phyloP scores from a whole-genome alignment of 2,329 filamentous ascomycete species.

The Microsporum audouinii region DNA sequence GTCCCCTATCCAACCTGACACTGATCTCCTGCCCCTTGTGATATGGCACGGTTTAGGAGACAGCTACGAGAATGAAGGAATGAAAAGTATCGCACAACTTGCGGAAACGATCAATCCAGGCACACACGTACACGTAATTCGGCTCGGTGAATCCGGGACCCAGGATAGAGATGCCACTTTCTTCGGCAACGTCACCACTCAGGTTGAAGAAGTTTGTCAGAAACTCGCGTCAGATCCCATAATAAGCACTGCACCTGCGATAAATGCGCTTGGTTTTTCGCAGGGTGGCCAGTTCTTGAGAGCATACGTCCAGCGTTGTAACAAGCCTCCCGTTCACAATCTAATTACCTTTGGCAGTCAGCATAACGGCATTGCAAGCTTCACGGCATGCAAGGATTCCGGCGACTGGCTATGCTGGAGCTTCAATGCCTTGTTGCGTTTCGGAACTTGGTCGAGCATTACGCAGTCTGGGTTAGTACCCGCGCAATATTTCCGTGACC shows the following conservation, averaged over 20 bases:
- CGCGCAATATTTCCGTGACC: constrained; percentile 85
- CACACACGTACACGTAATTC: constrained; percentile 72
- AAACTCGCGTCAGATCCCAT: constrained; percentile 65
- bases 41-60: constrained; percentile 82
- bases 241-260: constrained; percentile 65
- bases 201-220: constrained; percentile 66
- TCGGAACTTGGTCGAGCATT: constrained; percentile 67
- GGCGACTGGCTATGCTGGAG: constrained; percentile 71
- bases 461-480: constrained; percentile 76
- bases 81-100: constrained; percentile 59
- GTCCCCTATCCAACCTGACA: not conserved
- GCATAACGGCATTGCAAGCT: constrained; percentile 82
- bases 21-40: constrained; percentile 62
- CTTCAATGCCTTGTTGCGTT: constrained; percentile 64
- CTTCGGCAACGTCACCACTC: constrained; percentile 74
- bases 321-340: constrained; percentile 58
- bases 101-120: constrained; percentile 64
- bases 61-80: constrained; percentile 60
- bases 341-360: constrained; percentile 83
- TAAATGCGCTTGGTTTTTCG: constrained; percentile 89
- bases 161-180: constrained; percentile 75
- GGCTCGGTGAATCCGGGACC: constrained; percentile 53
- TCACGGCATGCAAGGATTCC: constrained; percentile 54
- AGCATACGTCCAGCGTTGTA: constrained; percentile 80
- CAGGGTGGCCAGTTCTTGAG: constrained; percentile 96